Evolutionary conservation across 2,329 filamentous ascomycete species (phyloP).

Genomic region (Sodiomyces alkalinus): DNA sequence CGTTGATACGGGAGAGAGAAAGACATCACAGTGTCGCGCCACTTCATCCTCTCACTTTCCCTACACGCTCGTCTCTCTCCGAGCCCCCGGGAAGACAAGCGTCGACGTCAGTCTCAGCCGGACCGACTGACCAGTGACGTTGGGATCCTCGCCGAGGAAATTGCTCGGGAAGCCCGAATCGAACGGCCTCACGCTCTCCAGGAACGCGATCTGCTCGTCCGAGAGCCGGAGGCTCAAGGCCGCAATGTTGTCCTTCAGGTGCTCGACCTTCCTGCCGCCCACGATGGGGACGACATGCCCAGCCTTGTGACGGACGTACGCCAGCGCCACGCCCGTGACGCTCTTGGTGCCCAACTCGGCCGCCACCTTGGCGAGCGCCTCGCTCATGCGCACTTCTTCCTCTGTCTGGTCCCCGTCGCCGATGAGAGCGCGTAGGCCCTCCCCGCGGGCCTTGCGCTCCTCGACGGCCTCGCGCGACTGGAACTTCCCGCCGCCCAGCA

Average conservation of each 20-base stretch:
- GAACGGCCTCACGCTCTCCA: conserved; percentile 37
- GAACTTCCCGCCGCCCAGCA: conserved; percentile 36
- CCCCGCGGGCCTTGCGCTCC: conserved; percentile 16
- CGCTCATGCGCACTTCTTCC: conserved; percentile 34
- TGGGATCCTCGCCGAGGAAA: conserved; percentile 19
- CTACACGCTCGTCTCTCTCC: too few relatives aligned
- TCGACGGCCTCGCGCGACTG: conserved; percentile 22
- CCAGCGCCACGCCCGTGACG: conserved; percentile 43
- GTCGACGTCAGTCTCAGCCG: too few relatives aligned
- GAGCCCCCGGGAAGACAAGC: too few relatives aligned
- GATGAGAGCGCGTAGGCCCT: conserved; percentile 19
- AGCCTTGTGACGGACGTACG: conserved; percentile 35
- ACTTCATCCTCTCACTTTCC: too few relatives aligned
- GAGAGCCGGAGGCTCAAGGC: conserved; percentile 33
- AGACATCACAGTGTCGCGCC: too few relatives aligned
- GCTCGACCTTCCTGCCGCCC: conserved; percentile 35
- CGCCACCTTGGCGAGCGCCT: conserved; percentile 44
- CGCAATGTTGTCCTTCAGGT: conserved; percentile 38
- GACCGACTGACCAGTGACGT: conserved; percentile 6
- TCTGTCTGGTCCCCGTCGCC: conserved; percentile 24
- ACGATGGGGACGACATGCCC: conserved; percentile 38
- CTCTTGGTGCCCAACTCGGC: conserved; percentile 35
- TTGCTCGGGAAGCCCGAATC: conserved; percentile 38
- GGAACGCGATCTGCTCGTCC: conserved; percentile 34
- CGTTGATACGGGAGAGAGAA: too few relatives aligned